Base-by-base conservation (phyloP, 441 rosid genomes). In the Biscutella laevigata region DNA sequence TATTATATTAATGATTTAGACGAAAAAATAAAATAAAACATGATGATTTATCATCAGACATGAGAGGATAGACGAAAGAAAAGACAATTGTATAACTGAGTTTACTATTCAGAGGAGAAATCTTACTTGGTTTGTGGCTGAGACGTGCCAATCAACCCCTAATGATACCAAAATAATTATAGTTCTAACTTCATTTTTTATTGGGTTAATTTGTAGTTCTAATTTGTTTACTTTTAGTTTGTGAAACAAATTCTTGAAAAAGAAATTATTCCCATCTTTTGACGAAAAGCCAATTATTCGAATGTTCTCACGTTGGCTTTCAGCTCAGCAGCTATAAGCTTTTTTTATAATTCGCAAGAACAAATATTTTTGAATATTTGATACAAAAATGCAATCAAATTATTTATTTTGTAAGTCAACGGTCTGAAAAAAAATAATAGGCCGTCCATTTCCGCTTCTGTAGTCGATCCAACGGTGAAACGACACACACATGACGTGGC, bases 291-390 rank as follows among this genome's bases (percentile, higher is more conserved):
- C 46, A 64, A 41, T 42, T 34, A 41, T 64, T 40, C 58, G 64
- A 64, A 57, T 64, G 63, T 64, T 64, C 63, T 24, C 57, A 47
- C 46, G 46, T 49, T 64, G 44, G 25, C 38, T 27, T 38, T n/a
- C n/a, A n/a, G n/a, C n/a, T n/a, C n/a, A n/a, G n/a, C n/a, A 34
- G 53, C 29, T 52, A 36, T 35, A 25, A 44, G 0, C 47, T 36
- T 21, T 59, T 36, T 17, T 35, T 2, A 52, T 35, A 26, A 30
- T 29, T n/a, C 29, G 34, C 11, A 20, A 12, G 5, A n/a, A 8
- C 6, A 9, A 16, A 16, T 26, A 42, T 34, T 14, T 36, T 8
- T 11, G 9, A 27, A 38, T 21, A 30, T 11, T 34, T 30, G 22
- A 27, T 5, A 32, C 12, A 26, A n/a, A 28, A 16, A 37, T 61